A percentile compares a stretch with the other conserved stretches of the same genome.
These are phyloP conservation scores for Penicillium sp. DNA, from an alignment of 2,329 filamentous ascomycete species.

Conservation along the genomic window DNA sequence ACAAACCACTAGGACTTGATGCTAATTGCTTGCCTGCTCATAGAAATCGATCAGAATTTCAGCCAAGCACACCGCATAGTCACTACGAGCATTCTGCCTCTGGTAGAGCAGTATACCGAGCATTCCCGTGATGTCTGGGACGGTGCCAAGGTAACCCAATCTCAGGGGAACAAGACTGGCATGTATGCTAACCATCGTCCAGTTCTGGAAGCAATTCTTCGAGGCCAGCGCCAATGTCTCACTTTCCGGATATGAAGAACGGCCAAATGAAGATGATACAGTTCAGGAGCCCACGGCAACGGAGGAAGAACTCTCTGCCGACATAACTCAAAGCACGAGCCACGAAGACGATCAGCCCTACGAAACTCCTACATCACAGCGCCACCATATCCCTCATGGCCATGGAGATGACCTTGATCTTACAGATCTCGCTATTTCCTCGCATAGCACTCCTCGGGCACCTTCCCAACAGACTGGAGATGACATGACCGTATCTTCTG, in stretches of 20 bases:
- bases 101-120: conserved; percentile 93
- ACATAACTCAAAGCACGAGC: conserved; percentile 44
- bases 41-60: conserved; percentile 98
- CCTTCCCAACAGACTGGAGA: conserved; percentile 32
- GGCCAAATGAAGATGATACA: conserved; percentile 60
- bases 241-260: conserved; percentile 89
- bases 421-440: conserved; percentile 44
- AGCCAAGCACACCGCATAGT: conserved; percentile 95
- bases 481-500: conserved; percentile 41
- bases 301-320: conserved; percentile 56
- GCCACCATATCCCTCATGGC: conserved; percentile 25
- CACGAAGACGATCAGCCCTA: conserved; percentile 42
- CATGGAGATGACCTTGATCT: conserved; percentile 48
- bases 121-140: conserved; percentile 96
- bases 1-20: conserved; percentile 9
- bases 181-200: conserved; percentile 9
- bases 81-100: conserved; percentile 85
- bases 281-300: conserved; percentile 52
- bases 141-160: conserved; percentile 74
- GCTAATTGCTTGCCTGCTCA: conserved; percentile 9
- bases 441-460: conserved; percentile 50
- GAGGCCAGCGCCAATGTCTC: conserved; percentile 97
- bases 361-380: conserved; percentile 40
- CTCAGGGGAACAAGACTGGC: not conserved
- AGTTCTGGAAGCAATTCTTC: conserved; percentile 99